Evolutionary conservation across 2,329 filamentous ascomycete species (phyloP), one percentile per base, ranked within the genome.

Genomic region (Claviceps maximensis): DNA sequence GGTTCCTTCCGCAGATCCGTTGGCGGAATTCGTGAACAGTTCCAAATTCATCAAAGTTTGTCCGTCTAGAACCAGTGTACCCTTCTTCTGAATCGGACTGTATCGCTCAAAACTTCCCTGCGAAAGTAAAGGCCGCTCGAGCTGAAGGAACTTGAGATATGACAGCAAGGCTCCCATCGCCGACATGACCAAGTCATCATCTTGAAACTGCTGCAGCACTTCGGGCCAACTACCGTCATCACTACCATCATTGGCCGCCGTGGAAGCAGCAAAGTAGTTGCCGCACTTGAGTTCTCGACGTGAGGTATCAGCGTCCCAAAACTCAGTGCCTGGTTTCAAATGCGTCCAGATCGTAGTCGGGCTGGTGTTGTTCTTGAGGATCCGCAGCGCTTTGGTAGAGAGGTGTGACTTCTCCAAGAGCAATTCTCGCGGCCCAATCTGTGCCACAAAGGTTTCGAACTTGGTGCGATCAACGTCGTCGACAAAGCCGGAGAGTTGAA

Each of bases 11-110:
- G 76, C 66, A 15, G 88, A 83, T 8, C 90, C 91, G 63, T 96
- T 91, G 58, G 86, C 89, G 0, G 85, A 90, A 68, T 98, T 98
- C 60, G 89, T 80, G 60, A 98, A 98, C 5, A 98, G 80, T 65
- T 98, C 93, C n/a, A 98, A 82, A 63, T 98, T 98, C 74, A 95
- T 94, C 60, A 98, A 75, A 23, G 90, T 97, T 65, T 98, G 93
- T 0, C 93, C 93, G 61, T 98, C 93, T 1, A 98, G 77, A 10
- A 98, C 86, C 46, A 98, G 73, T 31, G 88, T 97, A 13, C 89
- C 89, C 64, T 96, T 95, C 62, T 86, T 86, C 53, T 82, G 80
- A 50, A 98, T 97, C 0, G 93, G 93, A 64, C 86, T 89, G 67
- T 98, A 98, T 77, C 83, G 85, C 51, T 83, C 80, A 64, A 98